These are phyloP conservation scores for Acacia pycnantha DNA, from an alignment of 331 rosid genomes.

Conservation along the genomic window DNA sequence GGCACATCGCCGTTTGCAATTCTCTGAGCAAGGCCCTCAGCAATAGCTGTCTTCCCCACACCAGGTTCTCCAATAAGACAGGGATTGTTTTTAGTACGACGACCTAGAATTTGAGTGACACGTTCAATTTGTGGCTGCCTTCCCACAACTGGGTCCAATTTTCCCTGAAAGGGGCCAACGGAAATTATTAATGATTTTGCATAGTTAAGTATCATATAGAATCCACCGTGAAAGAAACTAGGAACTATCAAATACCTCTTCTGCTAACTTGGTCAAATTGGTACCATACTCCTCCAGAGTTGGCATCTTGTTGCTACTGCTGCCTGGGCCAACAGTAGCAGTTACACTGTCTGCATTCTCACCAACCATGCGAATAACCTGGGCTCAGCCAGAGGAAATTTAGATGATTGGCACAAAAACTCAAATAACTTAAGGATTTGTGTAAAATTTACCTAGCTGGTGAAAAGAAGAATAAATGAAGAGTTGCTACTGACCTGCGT, in stretches of 20 bases:
- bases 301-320: slow-evolving; percentile 92
- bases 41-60: slow-evolving; percentile 99
- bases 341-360: slow-evolving; percentile 97
- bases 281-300: slow-evolving; percentile 98
- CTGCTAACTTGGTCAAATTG: slow-evolving; percentile 94
- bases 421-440: not conserved
- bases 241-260: slow-evolving; percentile 60
- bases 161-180: slow-evolving; percentile 56
- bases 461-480: not conserved
- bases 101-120: slow-evolving; percentile 92
- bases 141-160: slow-evolving; percentile 98
- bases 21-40: slow-evolving; percentile 98
- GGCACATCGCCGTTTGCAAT: slow-evolving; percentile 95
- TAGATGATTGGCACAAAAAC: not conserved
- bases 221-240: slow-evolving; percentile 13
- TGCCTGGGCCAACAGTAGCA: slow-evolving; percentile 89
- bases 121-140: slow-evolving; percentile 94
- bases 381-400: slow-evolving; percentile 22
- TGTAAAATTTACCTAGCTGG: not conserved
- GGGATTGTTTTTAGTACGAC: slow-evolving; percentile 92
- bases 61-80: slow-evolving; percentile 99
- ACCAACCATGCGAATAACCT: slow-evolving; percentile 99
- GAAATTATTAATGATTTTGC: slow-evolving; percentile 13
- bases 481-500: slow-evolving; percentile 67
- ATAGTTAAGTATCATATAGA: slow-evolving; percentile 10